These are phyloP conservation scores for Oemleria cerasiformis DNA, from an alignment of 306 rosid species.

Conservation along the genomic window DNA sequence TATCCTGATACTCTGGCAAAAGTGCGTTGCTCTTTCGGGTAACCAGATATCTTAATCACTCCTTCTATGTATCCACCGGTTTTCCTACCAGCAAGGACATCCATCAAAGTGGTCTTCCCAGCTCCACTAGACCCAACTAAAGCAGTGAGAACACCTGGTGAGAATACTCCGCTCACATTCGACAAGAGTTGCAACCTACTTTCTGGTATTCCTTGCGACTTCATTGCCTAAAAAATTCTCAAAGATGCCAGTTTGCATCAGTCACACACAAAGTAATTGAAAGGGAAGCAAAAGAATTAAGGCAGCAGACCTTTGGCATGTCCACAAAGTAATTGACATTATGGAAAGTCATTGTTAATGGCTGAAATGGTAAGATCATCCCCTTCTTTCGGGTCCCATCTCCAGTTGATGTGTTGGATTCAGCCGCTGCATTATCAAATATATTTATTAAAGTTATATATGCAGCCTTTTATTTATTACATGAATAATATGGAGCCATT, in stretches of 20 bases:
- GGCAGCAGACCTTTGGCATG: slow-evolving; percentile 66
- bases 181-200: slow-evolving; percentile 71
- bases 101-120: slow-evolving; percentile 95
- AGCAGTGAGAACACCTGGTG: slow-evolving; percentile 93
- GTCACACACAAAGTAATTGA: background rate
- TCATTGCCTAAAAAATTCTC: slow-evolving; percentile 51
- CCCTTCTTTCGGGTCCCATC: slow-evolving; percentile 45
- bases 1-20: slow-evolving; percentile 90
- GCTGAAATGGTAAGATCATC: slow-evolving; percentile 93
- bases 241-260: background rate
- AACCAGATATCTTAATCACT: slow-evolving; percentile 73
- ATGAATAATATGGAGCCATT: slow-evolving; percentile 4
- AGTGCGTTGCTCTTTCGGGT: slow-evolving; percentile 70
- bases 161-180: slow-evolving; percentile 75
- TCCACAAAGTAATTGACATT: slow-evolving; percentile 84
- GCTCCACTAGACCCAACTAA: slow-evolving; percentile 95
- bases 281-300: slow-evolving; percentile 6
- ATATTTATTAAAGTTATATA: slow-evolving; percentile 13
- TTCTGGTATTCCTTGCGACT: slow-evolving; percentile 63
- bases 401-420: slow-evolving; percentile 21
- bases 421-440: slow-evolving; percentile 36
- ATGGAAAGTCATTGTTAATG: slow-evolving; percentile 84
- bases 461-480: slow-evolving; percentile 7
- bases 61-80: slow-evolving; percentile 94
- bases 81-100: slow-evolving; percentile 92